A percentile compares a stretch with the other conserved stretches of the same genome.
phyloP scores from a whole-genome alignment of 2,329 filamentous ascomycete species.

The Pseudogymnoascus sp. region DNA sequence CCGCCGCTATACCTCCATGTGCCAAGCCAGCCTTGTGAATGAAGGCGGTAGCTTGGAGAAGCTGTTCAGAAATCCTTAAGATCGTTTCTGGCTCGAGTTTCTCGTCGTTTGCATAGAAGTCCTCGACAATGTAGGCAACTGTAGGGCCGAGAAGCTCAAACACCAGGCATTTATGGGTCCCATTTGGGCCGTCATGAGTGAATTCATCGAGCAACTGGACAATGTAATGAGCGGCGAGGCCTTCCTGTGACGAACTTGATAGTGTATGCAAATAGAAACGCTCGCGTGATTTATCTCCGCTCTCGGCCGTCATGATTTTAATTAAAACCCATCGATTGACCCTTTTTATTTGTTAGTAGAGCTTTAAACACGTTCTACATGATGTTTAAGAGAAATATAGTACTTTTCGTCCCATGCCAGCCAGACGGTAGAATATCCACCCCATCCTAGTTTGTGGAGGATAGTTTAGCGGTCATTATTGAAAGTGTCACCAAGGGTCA shows the following conservation, averaged over 20 bases:
- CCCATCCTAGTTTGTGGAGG: constrained; percentile 37
- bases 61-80: constrained; percentile 24
- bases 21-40: constrained; percentile 24
- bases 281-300: not conserved
- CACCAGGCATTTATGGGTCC: constrained; percentile 29
- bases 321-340: constrained; percentile 9
- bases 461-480: constrained; percentile 34
- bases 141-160: constrained; percentile 28
- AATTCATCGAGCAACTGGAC: constrained; percentile 27
- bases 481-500: constrained; percentile 34
- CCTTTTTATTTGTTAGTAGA: not conserved
- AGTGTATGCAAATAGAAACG: not conserved
- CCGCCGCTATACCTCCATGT: constrained; percentile 22
- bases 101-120: constrained; percentile 18
- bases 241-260: not conserved
- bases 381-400: not conserved
- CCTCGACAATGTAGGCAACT: constrained; percentile 20
- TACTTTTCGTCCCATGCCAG: constrained; percentile 29
- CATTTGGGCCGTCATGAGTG: constrained; percentile 27
- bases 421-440: constrained; percentile 38
- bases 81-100: constrained; percentile 20
- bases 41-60: constrained; percentile 22
- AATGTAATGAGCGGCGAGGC: constrained; percentile 21
- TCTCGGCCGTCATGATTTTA: constrained; percentile 10
- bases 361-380: not conserved